Base-by-base conservation (phyloP, 768 basidiomycete species). In the Calvatia gigantea region DNA sequence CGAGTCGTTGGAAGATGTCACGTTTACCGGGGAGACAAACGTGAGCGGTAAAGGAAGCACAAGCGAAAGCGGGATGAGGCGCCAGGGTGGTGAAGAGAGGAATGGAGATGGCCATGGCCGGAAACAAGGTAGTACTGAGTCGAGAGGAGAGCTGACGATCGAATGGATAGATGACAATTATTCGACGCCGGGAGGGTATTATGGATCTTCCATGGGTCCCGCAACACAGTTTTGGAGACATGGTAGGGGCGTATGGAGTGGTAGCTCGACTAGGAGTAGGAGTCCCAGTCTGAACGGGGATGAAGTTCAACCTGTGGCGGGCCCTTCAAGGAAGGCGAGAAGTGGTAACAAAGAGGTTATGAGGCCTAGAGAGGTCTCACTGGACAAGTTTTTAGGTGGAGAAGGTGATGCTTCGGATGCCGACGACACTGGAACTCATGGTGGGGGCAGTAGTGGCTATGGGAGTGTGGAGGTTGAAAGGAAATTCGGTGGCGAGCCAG, bases 321-420 rank as follows among this genome's bases (percentile, higher is more conserved):
- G 39, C 2, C 17, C 42, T 11, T 52, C 39, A 29, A 39, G 31
- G 14, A 5, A 15, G 8, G 21, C 8, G 21, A 32, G 51, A 21
- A 2, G 15, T 3, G 6, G 14, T 38, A 47, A 43, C n/a, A 31
- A 9, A 44, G 46, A 50, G 17, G 29, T 52, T 19, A 32, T 35
- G 25, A 19, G 8, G 11, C 28, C 41, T 28, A 27, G 42, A 31
- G 57, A 58, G 33, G 57, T 29, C 35, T 28, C 50, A 25, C 29
- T 46, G 17, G 55, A 51, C 15, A 54, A 42, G 35, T 53, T 61
- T 44, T 54, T 51, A 21, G 53, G 60, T 43, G 60, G 57, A 33
- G 21, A 43, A 9, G 37, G 19, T 21, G 32, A 29, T 6, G 47
- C 32, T 12, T 52, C 41, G 17, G 51, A 44, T n/a, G 8, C 2